Conservation (phyloP, 176 grass and related monocot genomes). For the Rhynchospora tenuis region DNA sequence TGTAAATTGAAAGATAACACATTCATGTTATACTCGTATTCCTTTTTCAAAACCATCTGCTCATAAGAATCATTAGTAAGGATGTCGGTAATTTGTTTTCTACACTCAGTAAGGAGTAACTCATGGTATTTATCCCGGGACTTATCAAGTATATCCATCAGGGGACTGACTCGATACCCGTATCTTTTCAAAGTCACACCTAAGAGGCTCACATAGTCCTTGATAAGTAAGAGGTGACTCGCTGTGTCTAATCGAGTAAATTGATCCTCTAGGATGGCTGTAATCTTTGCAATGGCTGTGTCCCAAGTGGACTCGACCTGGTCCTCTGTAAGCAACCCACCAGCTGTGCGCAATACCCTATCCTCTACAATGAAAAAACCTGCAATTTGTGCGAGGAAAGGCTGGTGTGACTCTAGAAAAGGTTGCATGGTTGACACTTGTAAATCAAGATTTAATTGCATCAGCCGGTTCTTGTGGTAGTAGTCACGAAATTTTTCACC, state of each 20-base stretch:
- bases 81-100: constrained; percentile 40
- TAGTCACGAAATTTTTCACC: constrained; percentile 64
- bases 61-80: constrained; percentile 52
- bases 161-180: constrained; percentile 37
- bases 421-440: constrained; percentile 57
- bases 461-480: constrained; percentile 71
- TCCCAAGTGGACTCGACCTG: constrained; percentile 67
- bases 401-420: constrained; percentile 68
- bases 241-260: constrained; percentile 52
- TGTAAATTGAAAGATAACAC: constrained; percentile 61
- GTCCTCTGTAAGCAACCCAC: constrained; percentile 58
- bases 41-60: constrained; percentile 57
- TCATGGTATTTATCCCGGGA: constrained; percentile 58
- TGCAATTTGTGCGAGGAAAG: constrained; percentile 63
- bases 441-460: constrained; percentile 76
- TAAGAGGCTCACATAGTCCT: constrained; percentile 62
- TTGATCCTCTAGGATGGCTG: constrained; percentile 53
- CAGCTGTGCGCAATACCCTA: constrained; percentile 56
- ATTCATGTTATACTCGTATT: constrained; percentile 63
- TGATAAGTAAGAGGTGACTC: constrained; percentile 59
- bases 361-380: constrained; percentile 83
- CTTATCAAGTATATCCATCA: constrained; percentile 60
- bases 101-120: constrained; percentile 56
- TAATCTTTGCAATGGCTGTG: constrained; percentile 59
- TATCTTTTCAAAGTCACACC: constrained; percentile 47